phyloP scores from a whole-genome alignment of 495 filamentous ascomycete species.

The Schizothecium vesticola region DNA sequence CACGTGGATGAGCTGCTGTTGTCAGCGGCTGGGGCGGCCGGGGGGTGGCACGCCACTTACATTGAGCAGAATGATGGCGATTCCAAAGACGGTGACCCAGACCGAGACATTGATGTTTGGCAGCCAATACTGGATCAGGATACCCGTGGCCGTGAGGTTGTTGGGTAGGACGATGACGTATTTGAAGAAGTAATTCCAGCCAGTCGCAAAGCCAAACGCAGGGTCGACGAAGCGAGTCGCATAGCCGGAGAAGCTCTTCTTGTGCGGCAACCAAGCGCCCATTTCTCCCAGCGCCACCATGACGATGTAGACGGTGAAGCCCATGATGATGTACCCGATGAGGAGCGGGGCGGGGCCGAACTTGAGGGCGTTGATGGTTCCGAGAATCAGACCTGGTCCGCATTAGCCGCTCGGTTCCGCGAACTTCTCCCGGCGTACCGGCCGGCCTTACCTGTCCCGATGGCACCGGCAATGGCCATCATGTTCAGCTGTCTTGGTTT shows the following conservation, averaged over 20 bases:
- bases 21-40: neutral
- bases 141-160: slow-evolving; percentile 67
- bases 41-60: slow-evolving; percentile 10
- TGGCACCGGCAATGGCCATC: slow-evolving; percentile 83
- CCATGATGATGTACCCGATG: slow-evolving; percentile 55
- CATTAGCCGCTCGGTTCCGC: neutral
- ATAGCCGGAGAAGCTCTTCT: slow-evolving; percentile 57
- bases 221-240: slow-evolving; percentile 73
- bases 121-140: slow-evolving; percentile 69
- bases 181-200: slow-evolving; percentile 46
- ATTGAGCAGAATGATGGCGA: slow-evolving; percentile 52
- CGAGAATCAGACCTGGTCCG: slow-evolving; percentile 21
- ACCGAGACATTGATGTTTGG: slow-evolving; percentile 64
- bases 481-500: slow-evolving; percentile 36
- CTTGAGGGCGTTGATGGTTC: slow-evolving; percentile 24
- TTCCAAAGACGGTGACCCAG: slow-evolving; percentile 65
- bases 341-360: slow-evolving; percentile 59
- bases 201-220: slow-evolving; percentile 55
- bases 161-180: slow-evolving; percentile 76
- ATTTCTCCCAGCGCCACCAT: slow-evolving; percentile 53
- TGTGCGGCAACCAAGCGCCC: slow-evolving; percentile 62
- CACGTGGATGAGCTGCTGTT: slow-evolving; percentile 45
- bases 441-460: slow-evolving; percentile 53
- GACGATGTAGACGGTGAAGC: slow-evolving; percentile 44
- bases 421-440: neutral